phyloP scores from a whole-genome alignment of 129 eudicot genomes.

The Cynara cardunculus region DNA sequence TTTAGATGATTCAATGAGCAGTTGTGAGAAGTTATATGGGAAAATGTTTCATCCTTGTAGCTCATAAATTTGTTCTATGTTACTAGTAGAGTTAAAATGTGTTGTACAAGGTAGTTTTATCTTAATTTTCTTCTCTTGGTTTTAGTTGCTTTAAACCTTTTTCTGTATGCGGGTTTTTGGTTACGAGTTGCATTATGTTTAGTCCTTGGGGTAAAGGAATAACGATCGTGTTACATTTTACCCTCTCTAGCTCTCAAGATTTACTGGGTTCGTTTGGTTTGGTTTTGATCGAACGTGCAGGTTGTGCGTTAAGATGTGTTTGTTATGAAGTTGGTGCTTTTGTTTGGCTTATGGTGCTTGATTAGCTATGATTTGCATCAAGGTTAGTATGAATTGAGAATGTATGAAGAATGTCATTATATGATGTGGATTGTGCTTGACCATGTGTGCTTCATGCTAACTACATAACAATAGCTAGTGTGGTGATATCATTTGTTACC shows the following conservation, averaged over 20 bases:
- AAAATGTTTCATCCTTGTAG: slow-evolving; percentile 21
- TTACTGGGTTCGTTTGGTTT: neutral
- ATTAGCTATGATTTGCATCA: neutral
- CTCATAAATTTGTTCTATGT: slow-evolving; percentile 21
- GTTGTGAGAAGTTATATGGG: slow-evolving; percentile 17
- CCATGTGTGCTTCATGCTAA: neutral
- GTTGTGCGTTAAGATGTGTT: neutral
- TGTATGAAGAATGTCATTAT: neutral
- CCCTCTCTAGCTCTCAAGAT: neutral
- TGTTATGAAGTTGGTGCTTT: neutral
- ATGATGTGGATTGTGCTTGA: neutral
- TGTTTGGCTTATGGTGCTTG: neutral
- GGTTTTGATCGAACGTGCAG: neutral
- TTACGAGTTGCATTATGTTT: neutral
- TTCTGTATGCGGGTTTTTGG: neutral
- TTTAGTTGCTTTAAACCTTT: neutral
- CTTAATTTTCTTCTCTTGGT: neutral
- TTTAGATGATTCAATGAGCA: slow-evolving; percentile 3
- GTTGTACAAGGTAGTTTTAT: slow-evolving; percentile 8
- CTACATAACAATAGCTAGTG: neutral
- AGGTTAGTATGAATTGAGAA: neutral
- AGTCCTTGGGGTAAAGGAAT: neutral
- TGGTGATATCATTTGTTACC: too few species aligned
- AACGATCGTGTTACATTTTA: neutral
- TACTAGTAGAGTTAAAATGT: slow-evolving; percentile 22